Conservation (phyloP, 2,329 filamentous ascomycete species). For the Fusarium nanum region DNA sequence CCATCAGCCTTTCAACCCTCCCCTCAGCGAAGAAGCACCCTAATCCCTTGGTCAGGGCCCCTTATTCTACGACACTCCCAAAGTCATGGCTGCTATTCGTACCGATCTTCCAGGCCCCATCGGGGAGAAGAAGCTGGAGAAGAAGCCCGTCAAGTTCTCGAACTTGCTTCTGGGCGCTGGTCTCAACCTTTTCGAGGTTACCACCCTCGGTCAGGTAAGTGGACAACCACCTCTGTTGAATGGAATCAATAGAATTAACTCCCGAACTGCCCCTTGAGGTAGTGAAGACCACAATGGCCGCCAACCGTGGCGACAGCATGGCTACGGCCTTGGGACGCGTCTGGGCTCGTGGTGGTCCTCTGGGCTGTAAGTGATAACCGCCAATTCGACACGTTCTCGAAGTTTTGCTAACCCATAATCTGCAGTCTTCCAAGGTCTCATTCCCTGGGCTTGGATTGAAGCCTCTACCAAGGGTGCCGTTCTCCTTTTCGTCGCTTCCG, state of each 20-base stretch:
- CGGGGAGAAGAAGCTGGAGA: conserved; percentile 76
- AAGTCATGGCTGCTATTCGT: conserved; percentile 73
- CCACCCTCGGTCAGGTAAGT: conserved; percentile 64
- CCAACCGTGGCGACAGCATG: conserved; percentile 92
- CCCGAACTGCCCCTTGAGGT: conserved; percentile 82
- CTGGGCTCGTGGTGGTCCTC: conserved; percentile 91
- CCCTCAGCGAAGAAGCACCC: conserved; percentile 82
- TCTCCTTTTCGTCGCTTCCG: conserved; percentile 97
- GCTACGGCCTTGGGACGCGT: conserved; percentile 82
- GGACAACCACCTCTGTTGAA: not conserved
- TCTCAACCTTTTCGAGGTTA: conserved; percentile 94
- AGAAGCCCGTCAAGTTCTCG: conserved; percentile 99
- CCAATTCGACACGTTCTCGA: not conserved
- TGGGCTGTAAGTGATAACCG: conserved; percentile 81
- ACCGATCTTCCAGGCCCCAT: conserved; percentile 65
- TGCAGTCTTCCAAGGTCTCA: conserved; percentile 99
- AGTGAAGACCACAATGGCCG: conserved; percentile 99
- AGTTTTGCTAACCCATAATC: conserved; percentile 40
- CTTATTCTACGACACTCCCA: conserved; percentile 61
- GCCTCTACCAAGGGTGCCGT: conserved; percentile 99
- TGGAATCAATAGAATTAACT: not conserved
- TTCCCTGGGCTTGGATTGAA: conserved; percentile 99
- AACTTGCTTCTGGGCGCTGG: conserved; percentile 95
- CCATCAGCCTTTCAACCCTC: conserved; percentile 1
- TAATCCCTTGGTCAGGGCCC: conserved; percentile 99